Percentiles rank a stretch among this genome's conserved stretches.
Evolutionary conservation across 345 rosid species (phyloP).

Genomic region (Syzygium aromaticum): DNA sequence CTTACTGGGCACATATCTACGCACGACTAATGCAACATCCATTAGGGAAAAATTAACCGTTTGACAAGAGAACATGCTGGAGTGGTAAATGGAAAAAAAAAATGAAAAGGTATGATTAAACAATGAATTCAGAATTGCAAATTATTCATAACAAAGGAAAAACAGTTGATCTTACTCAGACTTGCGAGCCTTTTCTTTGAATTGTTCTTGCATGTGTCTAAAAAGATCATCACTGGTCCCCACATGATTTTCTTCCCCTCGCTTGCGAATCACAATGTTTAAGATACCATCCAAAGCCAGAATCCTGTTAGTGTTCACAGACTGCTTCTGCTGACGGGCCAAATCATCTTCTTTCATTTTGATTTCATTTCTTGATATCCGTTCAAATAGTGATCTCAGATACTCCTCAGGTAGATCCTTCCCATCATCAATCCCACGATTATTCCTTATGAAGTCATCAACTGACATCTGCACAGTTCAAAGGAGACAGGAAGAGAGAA

Average conservation of each 20-base stretch:
- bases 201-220: slow-evolving; percentile 96
- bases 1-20: background rate
- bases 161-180: slow-evolving; percentile 65
- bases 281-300: slow-evolving; percentile 87
- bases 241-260: slow-evolving; percentile 67
- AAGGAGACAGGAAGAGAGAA: slow-evolving; percentile 2
- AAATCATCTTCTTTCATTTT: slow-evolving; percentile 95
- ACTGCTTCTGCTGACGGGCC: slow-evolving; percentile 72
- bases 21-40: background rate
- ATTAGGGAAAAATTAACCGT: background rate
- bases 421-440: slow-evolving; percentile 98
- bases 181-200: slow-evolving; percentile 96
- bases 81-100: background rate
- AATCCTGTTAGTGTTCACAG: slow-evolving; percentile 66
- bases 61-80: background rate
- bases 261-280: slow-evolving; percentile 95
- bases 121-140: background rate
- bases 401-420: slow-evolving; percentile 92
- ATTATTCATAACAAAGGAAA: background rate
- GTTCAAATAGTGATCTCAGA: slow-evolving; percentile 78
- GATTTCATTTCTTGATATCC: slow-evolving; percentile 94
- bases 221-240: slow-evolving; percentile 97
- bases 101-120: background rate
- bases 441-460: slow-evolving; percentile 93
- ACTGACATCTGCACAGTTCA: slow-evolving; percentile 83